Evolutionary conservation across 805 yeast genomes (phyloP).

Genomic region (Nakazawaea peltata): DNA sequence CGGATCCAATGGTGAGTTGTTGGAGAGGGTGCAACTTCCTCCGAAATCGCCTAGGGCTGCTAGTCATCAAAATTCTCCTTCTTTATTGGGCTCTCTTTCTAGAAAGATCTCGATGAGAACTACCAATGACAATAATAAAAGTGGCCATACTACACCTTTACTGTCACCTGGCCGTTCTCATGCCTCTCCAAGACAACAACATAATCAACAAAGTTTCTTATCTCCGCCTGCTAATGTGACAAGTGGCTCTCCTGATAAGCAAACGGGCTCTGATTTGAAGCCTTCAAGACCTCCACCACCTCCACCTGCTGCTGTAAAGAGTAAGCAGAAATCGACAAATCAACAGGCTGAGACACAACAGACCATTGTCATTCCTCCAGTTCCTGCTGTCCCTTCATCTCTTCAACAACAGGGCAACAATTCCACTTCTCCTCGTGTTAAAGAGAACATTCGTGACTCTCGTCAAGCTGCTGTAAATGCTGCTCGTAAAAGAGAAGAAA

Average conservation of each 20-base stretch:
- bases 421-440: too few relatives aligned
- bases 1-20: not conserved
- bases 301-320: slow-evolving; percentile 16
- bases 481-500: slow-evolving; percentile 71
- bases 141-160: slow-evolving; percentile 8
- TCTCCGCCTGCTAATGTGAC: slow-evolving; percentile 5
- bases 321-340: not conserved
- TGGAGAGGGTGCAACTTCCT: slow-evolving; percentile 2
- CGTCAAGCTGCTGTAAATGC: slow-evolving; percentile 45
- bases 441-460: slow-evolving; percentile 18
- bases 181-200: not conserved
- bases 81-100: slow-evolving; percentile 14
- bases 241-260: slow-evolving; percentile 1
- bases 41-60: not conserved
- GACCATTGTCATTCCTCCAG: slow-evolving; percentile 13
- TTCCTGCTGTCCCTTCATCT: slow-evolving; percentile 18
- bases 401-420: slow-evolving; percentile 23
- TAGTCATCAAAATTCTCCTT: slow-evolving; percentile 9
- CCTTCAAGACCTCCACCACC: slow-evolving; percentile 29
- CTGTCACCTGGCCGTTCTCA: not conserved
- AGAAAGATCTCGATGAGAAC: slow-evolving; percentile 19
- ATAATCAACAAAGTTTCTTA: not conserved
- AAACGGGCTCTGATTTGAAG: slow-evolving; percentile 2
- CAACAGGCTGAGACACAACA: not conserved
- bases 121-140: slow-evolving; percentile 1